Percentiles rank a stretch among this genome's conserved stretches.
phyloP scores from a whole-genome alignment of 2,329 filamentous ascomycete genomes.

The Ophiostoma australiae region DNA sequence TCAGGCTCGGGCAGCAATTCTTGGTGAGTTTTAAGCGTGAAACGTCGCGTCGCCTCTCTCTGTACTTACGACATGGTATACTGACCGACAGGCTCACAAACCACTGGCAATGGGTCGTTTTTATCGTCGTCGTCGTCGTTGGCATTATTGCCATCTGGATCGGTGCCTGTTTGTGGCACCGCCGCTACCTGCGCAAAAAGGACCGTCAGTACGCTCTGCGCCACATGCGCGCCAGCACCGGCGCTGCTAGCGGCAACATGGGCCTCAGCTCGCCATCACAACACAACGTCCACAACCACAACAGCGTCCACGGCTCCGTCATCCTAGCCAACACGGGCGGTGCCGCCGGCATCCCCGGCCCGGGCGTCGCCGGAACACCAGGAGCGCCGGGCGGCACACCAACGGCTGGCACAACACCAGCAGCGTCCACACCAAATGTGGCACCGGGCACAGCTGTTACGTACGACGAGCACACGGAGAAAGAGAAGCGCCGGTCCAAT shows the following conservation, averaged over 20 bases:
- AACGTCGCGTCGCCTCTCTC: not conserved
- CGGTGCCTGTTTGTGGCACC: conserved; percentile 64
- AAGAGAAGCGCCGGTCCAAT: conserved; percentile 28
- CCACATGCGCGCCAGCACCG: conserved; percentile 34
- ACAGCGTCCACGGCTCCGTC: conserved; percentile 19
- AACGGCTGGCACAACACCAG: conserved; percentile 24
- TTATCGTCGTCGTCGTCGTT: conserved; percentile 69
- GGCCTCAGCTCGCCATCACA: conserved; percentile 32
- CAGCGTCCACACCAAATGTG: conserved; percentile 12
- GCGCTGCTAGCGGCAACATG: conserved; percentile 34
- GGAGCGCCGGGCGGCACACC: too few species aligned
- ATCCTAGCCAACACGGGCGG: conserved; percentile 27
- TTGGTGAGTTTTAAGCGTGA: conserved; percentile 20
- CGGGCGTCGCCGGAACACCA: not conserved
- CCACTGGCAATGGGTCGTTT: conserved; percentile 77
- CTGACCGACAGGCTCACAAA: conserved; percentile 49
- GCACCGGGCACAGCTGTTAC: conserved; percentile 24
- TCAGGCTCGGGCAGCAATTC: conserved; percentile 16
- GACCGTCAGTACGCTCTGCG: conserved; percentile 52
- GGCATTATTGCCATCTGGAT: conserved; percentile 63
- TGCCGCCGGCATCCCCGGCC: conserved; percentile 33
- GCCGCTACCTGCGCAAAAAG: conserved; percentile 66
- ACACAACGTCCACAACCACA: conserved; percentile 32
- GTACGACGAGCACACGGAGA: conserved; percentile 34
- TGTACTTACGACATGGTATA: not conserved